Percentiles rank a stretch among this genome's conserved stretches.
phyloP scores from a whole-genome alignment of 805 yeast species.

The Isabelozyma heimii region DNA sequence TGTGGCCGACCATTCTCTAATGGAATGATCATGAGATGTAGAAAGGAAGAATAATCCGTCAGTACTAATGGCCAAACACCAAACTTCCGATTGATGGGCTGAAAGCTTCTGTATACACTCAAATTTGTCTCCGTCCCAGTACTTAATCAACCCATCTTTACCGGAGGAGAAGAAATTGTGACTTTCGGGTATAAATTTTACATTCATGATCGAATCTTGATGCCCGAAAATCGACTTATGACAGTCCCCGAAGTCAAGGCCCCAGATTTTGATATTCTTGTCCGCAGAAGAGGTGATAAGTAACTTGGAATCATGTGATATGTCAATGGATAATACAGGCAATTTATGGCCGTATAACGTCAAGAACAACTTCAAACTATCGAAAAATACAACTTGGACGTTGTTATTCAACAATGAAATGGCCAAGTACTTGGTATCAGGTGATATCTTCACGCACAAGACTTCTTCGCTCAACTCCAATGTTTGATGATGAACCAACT shows the following conservation, averaged over 20 bases:
- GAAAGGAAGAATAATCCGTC: conserved; percentile 73
- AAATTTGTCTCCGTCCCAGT: conserved; percentile 98
- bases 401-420: conserved; percentile 87
- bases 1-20: conserved; percentile 90
- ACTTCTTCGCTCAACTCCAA: conserved; percentile 87
- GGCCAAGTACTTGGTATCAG: conserved; percentile 74
- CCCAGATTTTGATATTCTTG: conserved; percentile 97
- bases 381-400: conserved; percentile 90
- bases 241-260: conserved; percentile 98
- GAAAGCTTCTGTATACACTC: conserved; percentile 85
- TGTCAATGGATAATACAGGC: conserved; percentile 91
- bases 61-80: conserved; percentile 80
- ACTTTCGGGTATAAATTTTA: conserved; percentile 76
- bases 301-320: conserved; percentile 83
- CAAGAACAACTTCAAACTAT: conserved; percentile 80
- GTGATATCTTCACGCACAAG: conserved; percentile 72
- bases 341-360: conserved; percentile 94
- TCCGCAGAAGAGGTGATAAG: conserved; percentile 94
- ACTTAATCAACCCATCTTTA: conserved; percentile 85
- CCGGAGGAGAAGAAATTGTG: conserved; percentile 89
- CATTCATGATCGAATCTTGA: conserved; percentile 91
- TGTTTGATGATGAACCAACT: conserved; percentile 71
- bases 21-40: conserved; percentile 89
- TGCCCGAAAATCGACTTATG: conserved; percentile 96
- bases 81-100: conserved; percentile 87